phyloP scores from a whole-genome alignment of 73 alveolate genomes.

The Paraurostyla sp. region DNA sequence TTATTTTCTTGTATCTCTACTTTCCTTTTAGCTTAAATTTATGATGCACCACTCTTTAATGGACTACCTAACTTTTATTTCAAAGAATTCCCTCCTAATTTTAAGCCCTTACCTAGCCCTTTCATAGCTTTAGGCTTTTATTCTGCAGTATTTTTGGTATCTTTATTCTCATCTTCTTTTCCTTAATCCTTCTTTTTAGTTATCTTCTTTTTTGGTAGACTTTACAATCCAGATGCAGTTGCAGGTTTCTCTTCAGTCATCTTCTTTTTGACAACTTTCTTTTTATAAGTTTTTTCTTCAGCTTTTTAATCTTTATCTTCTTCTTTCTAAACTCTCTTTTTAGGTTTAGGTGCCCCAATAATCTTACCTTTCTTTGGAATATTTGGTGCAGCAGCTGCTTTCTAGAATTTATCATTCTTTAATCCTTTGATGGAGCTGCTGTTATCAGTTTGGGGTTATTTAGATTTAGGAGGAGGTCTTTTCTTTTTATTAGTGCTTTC shows the following conservation, averaged over 20 bases:
- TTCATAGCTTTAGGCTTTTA: too few relatives aligned
- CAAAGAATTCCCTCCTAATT: too few relatives aligned
- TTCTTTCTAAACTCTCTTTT: background rate
- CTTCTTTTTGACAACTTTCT: background rate
- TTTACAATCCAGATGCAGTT: too few relatives aligned
- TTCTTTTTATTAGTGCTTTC: background rate
- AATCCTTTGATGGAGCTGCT: too few relatives aligned
- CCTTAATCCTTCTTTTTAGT: background rate
- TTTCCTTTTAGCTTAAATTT: too few relatives aligned
- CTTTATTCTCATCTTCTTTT: too few relatives aligned
- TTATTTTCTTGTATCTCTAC: too few relatives aligned
- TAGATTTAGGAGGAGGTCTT: background rate
- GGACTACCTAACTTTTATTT: too few relatives aligned
- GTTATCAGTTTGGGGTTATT: background rate
- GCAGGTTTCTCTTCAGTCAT: too few relatives aligned
- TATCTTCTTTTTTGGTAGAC: background rate
- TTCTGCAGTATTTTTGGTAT: too few relatives aligned
- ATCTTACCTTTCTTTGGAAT: background rate
- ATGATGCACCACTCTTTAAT: too few relatives aligned
- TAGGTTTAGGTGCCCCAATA: background rate
- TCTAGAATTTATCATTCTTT: background rate
- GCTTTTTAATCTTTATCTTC: background rate
- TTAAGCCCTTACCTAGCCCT: too few relatives aligned
- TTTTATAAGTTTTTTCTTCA: background rate
- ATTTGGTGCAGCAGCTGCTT: background rate